These are phyloP conservation scores for Aureobasidium vineae DNA, from an alignment of 2,329 filamentous ascomycete species.

Conservation along the genomic window DNA sequence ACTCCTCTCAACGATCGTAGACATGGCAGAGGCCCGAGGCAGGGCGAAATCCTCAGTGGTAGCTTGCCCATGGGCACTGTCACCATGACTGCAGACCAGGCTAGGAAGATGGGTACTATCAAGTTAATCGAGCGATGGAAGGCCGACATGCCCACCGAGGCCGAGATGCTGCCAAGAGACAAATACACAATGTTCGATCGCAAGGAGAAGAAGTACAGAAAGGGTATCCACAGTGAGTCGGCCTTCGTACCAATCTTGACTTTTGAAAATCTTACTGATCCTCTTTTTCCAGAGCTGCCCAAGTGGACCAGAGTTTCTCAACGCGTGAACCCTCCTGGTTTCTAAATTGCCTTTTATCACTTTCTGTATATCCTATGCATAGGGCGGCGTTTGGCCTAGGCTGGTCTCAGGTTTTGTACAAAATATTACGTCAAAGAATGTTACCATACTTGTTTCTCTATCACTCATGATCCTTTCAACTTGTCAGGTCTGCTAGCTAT, in stretches of 20 bases:
- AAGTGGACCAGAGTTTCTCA: conserved; percentile 96
- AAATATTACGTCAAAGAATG: conserved; percentile 20
- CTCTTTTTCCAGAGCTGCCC: conserved; percentile 39
- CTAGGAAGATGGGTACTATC: conserved; percentile 53
- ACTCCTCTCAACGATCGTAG: conserved; percentile 30
- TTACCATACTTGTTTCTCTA: conserved; percentile 12
- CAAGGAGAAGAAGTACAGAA: conserved; percentile 92
- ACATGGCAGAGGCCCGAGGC: conserved; percentile 37
- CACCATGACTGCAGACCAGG: conserved; percentile 32
- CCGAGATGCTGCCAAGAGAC: conserved; percentile 92
- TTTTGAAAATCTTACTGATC: conserved; percentile 34
- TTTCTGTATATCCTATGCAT: conserved; percentile 27
- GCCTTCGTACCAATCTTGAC: background rate
- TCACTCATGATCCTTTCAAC: background rate
- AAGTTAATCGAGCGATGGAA: conserved; percentile 89
- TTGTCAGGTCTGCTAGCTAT: conserved; percentile 11
- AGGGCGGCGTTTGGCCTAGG: conserved; percentile 21
- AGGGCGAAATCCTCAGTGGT: conserved; percentile 32
- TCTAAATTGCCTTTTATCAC: conserved; percentile 52
- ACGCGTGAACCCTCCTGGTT: conserved; percentile 89
- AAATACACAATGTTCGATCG: conserved; percentile 99
- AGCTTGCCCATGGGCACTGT: conserved; percentile 24
- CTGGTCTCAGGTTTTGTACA: conserved; percentile 14
- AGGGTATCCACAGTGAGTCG: conserved; percentile 89
- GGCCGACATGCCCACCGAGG: conserved; percentile 90